These are phyloP conservation scores for Ilyonectria destructans DNA, from an alignment of 2,329 filamentous ascomycete genomes.

Conservation along the genomic window DNA sequence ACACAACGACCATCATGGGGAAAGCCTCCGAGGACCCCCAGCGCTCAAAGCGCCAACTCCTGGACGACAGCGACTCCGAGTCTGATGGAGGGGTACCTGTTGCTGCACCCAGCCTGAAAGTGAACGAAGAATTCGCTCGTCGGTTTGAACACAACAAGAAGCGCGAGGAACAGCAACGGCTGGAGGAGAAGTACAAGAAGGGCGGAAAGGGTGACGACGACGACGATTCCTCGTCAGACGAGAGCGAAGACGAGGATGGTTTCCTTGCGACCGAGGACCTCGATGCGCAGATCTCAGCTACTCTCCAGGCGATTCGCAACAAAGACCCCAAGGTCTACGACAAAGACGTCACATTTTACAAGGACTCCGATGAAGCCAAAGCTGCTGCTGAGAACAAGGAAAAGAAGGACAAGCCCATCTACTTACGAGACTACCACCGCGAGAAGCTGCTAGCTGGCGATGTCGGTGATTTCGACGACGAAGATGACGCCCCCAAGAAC, in stretches of 20 bases:
- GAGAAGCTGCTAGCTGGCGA: constrained; percentile 87
- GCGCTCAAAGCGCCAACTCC: constrained; percentile 64
- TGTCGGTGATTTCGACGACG: constrained; percentile 71
- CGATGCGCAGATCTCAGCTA: constrained; percentile 90
- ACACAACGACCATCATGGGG: constrained; percentile 32
- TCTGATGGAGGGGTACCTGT: constrained; percentile 60
- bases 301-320: constrained; percentile 87
- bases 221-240: constrained; percentile 79
- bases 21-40: constrained; percentile 51
- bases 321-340: constrained; percentile 97
- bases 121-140: constrained; percentile 92
- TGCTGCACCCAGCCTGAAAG: constrained; percentile 74
- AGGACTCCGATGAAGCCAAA: constrained; percentile 69
- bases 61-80: constrained; percentile 71
- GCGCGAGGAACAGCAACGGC: constrained; percentile 84
- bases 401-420: constrained; percentile 88
- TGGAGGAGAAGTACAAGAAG: constrained; percentile 88
- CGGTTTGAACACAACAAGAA: constrained; percentile 98
- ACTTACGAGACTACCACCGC: constrained; percentile 91
- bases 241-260: constrained; percentile 92
- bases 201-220: constrained; percentile 61
- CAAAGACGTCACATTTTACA: constrained; percentile 83
- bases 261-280: constrained; percentile 89
- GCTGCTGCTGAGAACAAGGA: constrained; percentile 54
- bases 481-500: constrained; percentile 74